phyloP scores from a whole-genome alignment of 257 asterid genomes.

The Linaria vulgaris region DNA sequence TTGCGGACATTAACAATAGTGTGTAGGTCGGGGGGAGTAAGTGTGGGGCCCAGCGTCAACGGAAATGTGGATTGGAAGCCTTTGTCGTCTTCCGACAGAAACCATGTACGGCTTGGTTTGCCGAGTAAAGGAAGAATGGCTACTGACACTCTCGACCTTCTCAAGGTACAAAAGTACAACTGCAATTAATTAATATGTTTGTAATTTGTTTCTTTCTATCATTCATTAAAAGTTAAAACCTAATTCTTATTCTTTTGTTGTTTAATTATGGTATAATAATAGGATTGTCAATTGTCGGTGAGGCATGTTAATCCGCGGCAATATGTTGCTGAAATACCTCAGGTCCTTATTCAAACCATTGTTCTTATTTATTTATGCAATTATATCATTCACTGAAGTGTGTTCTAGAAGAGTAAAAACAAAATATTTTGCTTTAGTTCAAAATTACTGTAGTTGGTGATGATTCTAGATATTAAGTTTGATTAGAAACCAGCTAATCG shows the following conservation, averaged over 20 bases:
- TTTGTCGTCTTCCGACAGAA: constrained; percentile 43
- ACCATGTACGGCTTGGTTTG: constrained; percentile 82
- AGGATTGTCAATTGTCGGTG: constrained; percentile 98
- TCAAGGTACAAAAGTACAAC: constrained; percentile 60
- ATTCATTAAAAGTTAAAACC: neutral
- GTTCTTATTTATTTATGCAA: neutral
- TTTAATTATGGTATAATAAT: no score
- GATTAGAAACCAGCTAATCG: neutral
- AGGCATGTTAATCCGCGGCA: constrained; percentile 96
- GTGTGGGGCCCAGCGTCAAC: no score
- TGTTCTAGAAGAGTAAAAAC: neutral
- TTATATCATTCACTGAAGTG: neutral
- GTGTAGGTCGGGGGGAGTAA: no score
- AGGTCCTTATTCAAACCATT: constrained; percentile 40
- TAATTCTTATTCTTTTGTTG: neutral
- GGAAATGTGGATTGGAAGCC: constrained; percentile 50
- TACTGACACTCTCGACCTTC: constrained; percentile 81
- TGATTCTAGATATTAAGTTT: neutral
- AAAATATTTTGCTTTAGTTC: neutral
- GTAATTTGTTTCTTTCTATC: neutral
- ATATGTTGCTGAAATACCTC: constrained; percentile 92
- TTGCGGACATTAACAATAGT: constrained; percentile 14
- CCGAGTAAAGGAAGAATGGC: constrained; percentile 99
- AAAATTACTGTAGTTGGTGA: neutral
- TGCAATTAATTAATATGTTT: neutral